These are phyloP conservation scores for Lasiodiplodia sp. DNA, from an alignment of 2,329 filamentous ascomycete genomes.

Conservation along the genomic window DNA sequence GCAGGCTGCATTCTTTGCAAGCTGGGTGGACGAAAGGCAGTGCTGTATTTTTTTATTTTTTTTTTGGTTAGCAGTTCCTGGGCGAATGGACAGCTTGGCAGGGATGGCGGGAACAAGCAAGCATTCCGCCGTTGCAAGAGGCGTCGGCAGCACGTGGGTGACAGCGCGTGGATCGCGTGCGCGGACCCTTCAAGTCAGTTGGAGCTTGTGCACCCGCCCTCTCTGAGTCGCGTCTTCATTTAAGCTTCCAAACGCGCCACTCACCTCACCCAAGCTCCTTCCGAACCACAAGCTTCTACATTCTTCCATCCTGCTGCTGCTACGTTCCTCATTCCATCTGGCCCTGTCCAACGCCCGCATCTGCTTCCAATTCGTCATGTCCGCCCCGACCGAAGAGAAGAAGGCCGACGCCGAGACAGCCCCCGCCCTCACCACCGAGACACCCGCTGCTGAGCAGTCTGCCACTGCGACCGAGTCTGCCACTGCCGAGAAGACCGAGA, in stretches of 20 bases:
- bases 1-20: not conserved
- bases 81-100: not conserved
- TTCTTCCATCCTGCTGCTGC: not conserved
- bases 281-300: not conserved
- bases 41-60: no score
- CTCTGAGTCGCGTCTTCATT: constrained; percentile 18
- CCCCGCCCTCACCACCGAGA: constrained; percentile 1
- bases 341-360: not conserved
- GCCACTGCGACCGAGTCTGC: not conserved
- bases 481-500: constrained; percentile 4
- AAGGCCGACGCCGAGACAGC: constrained; percentile 9
- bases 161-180: not conserved
- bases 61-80: not conserved
- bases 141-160: constrained; percentile 8
- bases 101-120: not conserved
- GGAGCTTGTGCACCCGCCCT: not conserved
- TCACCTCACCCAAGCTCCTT: constrained; percentile 20
- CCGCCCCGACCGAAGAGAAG: constrained; percentile 9
- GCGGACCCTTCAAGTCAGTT: constrained; percentile 2
- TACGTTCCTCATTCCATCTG: not conserved
- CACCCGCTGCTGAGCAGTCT: constrained; percentile 4
- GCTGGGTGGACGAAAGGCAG: not conserved
- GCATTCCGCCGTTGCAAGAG: not conserved
- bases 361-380: not conserved
- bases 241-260: constrained; percentile 20